Evolutionary conservation across 2,329 filamentous ascomycete genomes (phyloP).

Genomic region (Epichloe bromicola): DNA sequence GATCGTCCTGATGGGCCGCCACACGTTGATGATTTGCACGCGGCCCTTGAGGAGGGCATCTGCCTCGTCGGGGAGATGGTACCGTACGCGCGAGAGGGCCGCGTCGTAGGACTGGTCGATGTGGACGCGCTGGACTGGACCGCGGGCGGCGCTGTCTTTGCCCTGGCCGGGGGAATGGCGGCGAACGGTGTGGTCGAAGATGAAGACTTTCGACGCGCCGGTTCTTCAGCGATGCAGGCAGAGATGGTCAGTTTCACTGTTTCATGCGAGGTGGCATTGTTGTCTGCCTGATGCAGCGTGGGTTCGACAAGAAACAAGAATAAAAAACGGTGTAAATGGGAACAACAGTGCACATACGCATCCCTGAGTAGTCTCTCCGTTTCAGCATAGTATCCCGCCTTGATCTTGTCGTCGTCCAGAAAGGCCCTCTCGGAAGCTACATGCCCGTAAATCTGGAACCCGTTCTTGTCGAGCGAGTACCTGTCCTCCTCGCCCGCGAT

Average conservation of each 20-base stretch:
- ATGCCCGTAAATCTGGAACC: constrained; percentile 23
- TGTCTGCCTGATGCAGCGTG: too few relatives aligned
- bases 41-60: constrained; percentile 29
- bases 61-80: constrained; percentile 29
- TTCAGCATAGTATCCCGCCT: constrained; percentile 56
- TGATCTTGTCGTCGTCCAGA: constrained; percentile 46
- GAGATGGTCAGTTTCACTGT: too few relatives aligned
- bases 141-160: constrained; percentile 25
- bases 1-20: constrained; percentile 35
- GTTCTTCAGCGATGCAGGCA: constrained; percentile 26
- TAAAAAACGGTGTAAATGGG: background rate
- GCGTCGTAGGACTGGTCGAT: constrained; percentile 43
- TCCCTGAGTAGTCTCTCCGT: constrained; percentile 54
- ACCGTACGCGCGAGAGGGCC: constrained; percentile 26
- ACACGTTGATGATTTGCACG: constrained; percentile 41
- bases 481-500: constrained; percentile 22
- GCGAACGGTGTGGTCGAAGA: constrained; percentile 50
- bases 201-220: constrained; percentile 40
- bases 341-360: constrained; percentile 21
- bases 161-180: constrained; percentile 29
- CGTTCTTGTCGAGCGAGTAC: constrained; percentile 25
- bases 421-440: constrained; percentile 23
- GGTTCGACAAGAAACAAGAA: too few relatives aligned
- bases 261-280: too few relatives aligned
- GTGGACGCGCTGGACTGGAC: constrained; percentile 33